Conservation (phyloP, 2,329 filamentous ascomycete genomes). For the Pseudocercospora crystallina region DNA sequence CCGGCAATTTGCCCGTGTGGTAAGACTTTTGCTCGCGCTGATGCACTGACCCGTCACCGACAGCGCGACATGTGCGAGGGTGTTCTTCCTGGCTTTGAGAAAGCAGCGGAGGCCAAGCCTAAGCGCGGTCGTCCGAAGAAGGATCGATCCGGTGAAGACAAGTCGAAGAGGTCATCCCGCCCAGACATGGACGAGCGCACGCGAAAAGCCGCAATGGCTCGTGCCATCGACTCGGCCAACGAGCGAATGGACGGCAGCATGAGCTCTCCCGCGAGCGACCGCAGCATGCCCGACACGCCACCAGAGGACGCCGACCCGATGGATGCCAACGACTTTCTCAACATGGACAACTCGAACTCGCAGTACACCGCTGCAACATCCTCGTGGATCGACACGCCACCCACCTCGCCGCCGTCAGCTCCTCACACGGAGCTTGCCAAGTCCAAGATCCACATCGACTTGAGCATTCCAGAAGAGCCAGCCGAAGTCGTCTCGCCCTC, state of each 20-base stretch:
- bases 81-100: conserved; percentile 72
- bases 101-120: conserved; percentile 59
- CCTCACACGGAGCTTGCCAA: conserved; percentile 13
- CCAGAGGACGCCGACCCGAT: conserved; percentile 31
- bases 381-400: conserved; percentile 34
- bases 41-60: conserved; percentile 88
- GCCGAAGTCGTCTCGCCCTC: conserved; percentile 26
- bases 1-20: conserved; percentile 93
- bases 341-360: conserved; percentile 26
- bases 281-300: conserved; percentile 35
- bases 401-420: conserved; percentile 30
- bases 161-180: conserved; percentile 22
- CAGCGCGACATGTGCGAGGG: conserved; percentile 97
- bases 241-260: conserved; percentile 20
- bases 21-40: conserved; percentile 90
- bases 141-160: conserved; percentile 42
- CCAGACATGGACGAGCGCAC: conserved; percentile 59
- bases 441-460: conserved; percentile 23
- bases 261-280: conserved; percentile 31
- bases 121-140: conserved; percentile 68
- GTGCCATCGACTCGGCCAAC: conserved; percentile 39
- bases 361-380: conserved; percentile 24
- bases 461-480: conserved; percentile 21
- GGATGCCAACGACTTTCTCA: conserved; percentile 31
- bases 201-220: conserved; percentile 57